phyloP scores from a whole-genome alignment of 2,329 filamentous ascomycete species.

The Colletotrichum sp. region DNA sequence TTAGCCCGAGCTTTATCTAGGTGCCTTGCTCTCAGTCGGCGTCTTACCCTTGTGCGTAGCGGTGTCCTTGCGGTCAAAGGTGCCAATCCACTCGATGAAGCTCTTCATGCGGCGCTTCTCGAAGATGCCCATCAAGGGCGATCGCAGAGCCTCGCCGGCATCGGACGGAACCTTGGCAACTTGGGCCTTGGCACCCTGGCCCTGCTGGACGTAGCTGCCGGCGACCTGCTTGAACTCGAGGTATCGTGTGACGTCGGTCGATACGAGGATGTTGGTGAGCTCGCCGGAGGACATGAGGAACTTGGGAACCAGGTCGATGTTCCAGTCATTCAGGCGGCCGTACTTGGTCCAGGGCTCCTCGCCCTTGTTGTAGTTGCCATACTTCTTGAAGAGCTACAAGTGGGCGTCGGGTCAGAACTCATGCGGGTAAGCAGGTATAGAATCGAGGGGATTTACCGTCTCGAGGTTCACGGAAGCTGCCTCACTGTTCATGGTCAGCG shows the following conservation, averaged over 20 bases:
- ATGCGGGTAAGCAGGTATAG: conserved; percentile 27
- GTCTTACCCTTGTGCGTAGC: conserved; percentile 84
- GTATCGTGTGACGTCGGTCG: conserved; percentile 88
- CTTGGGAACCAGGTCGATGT: conserved; percentile 98
- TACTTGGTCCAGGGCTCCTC: conserved; percentile 99
- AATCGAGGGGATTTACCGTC: conserved; percentile 61
- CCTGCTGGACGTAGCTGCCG: conserved; percentile 95
- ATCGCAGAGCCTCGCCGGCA: conserved; percentile 86
- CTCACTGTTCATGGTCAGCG: conserved; percentile 62
- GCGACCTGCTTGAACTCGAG: conserved; percentile 95
- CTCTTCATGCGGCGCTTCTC: conserved; percentile 97
- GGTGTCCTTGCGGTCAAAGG: conserved; percentile 82
- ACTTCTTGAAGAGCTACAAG: conserved; percentile 90
- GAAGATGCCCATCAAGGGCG: conserved; percentile 94
- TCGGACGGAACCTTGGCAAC: conserved; percentile 97
- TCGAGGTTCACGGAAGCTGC: conserved; percentile 97
- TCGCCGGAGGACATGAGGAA: conserved; percentile 98
- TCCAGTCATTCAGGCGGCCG: conserved; percentile 96
- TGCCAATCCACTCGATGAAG: conserved; percentile 95
- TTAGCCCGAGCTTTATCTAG: background rate
- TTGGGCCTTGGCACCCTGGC: conserved; percentile 79
- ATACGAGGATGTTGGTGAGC: conserved; percentile 97
- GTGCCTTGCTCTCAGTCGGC: background rate
- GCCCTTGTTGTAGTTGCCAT: conserved; percentile 79
- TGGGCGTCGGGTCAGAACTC: conserved; percentile 14